These are phyloP conservation scores for Apiotrichum sp. DNA, from an alignment of 1,284 basidiomycete species.

Conservation along the genomic window DNA sequence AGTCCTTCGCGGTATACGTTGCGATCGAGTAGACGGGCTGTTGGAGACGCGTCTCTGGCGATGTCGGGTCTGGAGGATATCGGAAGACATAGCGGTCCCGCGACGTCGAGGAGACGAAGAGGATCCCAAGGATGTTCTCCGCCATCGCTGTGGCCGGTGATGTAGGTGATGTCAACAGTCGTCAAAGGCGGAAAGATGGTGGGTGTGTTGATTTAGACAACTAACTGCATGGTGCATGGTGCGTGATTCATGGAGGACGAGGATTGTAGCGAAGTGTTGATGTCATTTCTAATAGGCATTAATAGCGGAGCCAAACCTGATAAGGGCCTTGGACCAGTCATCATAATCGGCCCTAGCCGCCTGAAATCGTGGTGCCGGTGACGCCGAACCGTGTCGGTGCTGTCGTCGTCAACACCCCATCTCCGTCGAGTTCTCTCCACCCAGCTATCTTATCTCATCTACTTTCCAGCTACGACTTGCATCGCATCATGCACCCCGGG, in stretches of 20 bases:
- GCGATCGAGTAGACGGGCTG: conserved; percentile 38
- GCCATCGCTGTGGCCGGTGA: conserved; percentile 23
- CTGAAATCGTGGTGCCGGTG: too few species aligned
- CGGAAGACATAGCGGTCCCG: conserved; percentile 39
- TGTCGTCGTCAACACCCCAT: too few species aligned
- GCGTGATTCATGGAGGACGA: not conserved
- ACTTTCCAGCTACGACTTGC: too few species aligned
- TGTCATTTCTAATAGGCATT: not conserved
- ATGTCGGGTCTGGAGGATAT: conserved; percentile 42
- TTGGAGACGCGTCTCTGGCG: conserved; percentile 35
- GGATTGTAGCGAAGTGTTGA: not conserved
- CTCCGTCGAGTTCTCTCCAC: too few species aligned
- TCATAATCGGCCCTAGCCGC: too few species aligned
- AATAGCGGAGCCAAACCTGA: not conserved
- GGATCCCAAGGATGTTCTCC: conserved; percentile 43
- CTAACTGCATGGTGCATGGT: too few species aligned
- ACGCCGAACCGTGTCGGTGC: too few species aligned
- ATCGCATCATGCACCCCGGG: not conserved
- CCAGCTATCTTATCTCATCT: too few species aligned
- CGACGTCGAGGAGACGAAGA: conserved; percentile 39
- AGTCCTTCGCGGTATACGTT: conserved; percentile 40
- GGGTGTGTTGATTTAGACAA: not conserved
- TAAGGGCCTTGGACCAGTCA: too few species aligned
- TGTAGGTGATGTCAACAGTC: not conserved
- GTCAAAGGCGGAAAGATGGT: too few species aligned